phyloP scores from a whole-genome alignment of 2,329 filamentous ascomycete genomes.

The Stagonosporopsis chrysanthemi region DNA sequence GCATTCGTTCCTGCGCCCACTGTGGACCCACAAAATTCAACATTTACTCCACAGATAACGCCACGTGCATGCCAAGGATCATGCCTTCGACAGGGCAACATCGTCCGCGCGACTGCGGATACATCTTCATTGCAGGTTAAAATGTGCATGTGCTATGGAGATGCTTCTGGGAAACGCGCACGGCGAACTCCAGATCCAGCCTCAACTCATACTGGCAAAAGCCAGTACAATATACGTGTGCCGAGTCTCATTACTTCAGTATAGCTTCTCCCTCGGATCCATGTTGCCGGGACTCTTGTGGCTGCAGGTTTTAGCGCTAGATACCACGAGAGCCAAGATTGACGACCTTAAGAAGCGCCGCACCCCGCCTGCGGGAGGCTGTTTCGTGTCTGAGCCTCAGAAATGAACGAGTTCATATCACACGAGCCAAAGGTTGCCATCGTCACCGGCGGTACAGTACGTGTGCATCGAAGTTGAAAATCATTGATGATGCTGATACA shows the following conservation, averaged over 20 bases:
- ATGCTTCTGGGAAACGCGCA: too few relatives aligned
- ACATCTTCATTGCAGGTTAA: neutral
- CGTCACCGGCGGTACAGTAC: constrained; percentile 5
- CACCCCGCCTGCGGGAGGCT: too few relatives aligned
- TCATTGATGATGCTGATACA: neutral
- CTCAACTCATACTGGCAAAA: neutral
- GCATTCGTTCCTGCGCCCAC: neutral
- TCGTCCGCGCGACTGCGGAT: too few relatives aligned
- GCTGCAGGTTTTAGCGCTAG: too few relatives aligned
- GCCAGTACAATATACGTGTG: too few relatives aligned
- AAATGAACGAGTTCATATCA: neutral
- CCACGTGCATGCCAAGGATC: neutral
- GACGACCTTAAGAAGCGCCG: neutral
- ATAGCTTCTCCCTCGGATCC: too few relatives aligned
- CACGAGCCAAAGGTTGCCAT: neutral
- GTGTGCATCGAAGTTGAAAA: neutral
- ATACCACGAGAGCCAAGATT: neutral
- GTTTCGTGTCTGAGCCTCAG: too few relatives aligned
- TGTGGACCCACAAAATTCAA: neutral
- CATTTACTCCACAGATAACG: neutral
- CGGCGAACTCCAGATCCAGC: too few relatives aligned
- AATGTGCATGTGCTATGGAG: neutral
- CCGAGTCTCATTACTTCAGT: too few relatives aligned
- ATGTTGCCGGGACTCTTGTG: too few relatives aligned
- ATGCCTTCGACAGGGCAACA: neutral